Evolutionary conservation across 257 asterid genomes (phyloP).

Genomic region (Fraxinus quadrangulata): DNA sequence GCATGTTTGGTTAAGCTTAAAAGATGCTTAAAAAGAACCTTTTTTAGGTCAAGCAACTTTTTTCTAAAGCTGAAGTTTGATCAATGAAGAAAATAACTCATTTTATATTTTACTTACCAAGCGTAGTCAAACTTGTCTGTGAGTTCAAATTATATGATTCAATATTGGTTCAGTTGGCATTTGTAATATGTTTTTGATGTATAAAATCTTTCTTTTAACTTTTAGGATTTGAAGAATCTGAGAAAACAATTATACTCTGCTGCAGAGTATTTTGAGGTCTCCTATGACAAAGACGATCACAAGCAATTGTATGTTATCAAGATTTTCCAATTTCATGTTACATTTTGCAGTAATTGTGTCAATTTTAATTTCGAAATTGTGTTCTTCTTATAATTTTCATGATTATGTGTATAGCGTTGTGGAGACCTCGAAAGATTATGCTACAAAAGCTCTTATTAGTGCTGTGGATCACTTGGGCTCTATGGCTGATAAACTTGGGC

Average conservation of each 20-base stretch:
- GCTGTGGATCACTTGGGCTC: slow-evolving; percentile 88
- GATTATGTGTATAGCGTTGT: slow-evolving; percentile 43
- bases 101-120: not conserved
- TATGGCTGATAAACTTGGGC: slow-evolving; percentile 62
- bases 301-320: slow-evolving; percentile 49
- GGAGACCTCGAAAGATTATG: slow-evolving; percentile 63
- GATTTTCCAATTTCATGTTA: not conserved
- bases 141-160: not conserved
- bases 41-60: not conserved
- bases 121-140: not conserved
- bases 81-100: not conserved
- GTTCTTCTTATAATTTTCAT: not conserved
- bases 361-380: not conserved
- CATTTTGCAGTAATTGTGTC: not conserved
- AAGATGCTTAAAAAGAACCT: not conserved
- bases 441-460: slow-evolving; percentile 59
- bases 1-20: not conserved
- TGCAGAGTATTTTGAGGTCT: slow-evolving; percentile 66
- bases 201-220: not conserved
- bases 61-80: not conserved
- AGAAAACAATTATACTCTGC: slow-evolving; percentile 67
- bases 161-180: not conserved
- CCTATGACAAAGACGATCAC: slow-evolving; percentile 53
- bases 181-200: not conserved
- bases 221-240: slow-evolving; percentile 63